Percentiles rank a stretch among this genome's conserved stretches.
phyloP scores from a whole-genome alignment of 164 flowering plant species.

The Akebia trifoliata region DNA sequence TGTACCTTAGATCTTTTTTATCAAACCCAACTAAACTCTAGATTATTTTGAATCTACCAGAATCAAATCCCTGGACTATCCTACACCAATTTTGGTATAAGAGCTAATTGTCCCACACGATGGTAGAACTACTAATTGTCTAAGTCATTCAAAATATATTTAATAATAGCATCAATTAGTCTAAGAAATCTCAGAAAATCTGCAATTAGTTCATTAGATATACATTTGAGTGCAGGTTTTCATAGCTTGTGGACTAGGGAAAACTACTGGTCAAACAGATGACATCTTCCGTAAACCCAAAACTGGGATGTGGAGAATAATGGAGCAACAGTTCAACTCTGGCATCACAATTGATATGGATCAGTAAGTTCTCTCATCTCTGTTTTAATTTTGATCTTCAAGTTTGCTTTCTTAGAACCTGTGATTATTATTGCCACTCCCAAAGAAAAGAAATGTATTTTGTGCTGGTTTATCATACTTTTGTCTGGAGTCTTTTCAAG shows the following conservation, averaged over 20 bases:
- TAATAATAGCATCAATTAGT: too few relatives aligned
- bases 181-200: not conserved
- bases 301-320: slow-evolving; percentile 87
- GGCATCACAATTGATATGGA: slow-evolving; percentile 76
- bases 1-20: too few relatives aligned
- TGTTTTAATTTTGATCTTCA: slow-evolving; percentile 2
- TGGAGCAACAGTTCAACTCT: slow-evolving; percentile 85
- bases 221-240: slow-evolving; percentile 58
- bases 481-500: not conserved
- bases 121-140: too few relatives aligned
- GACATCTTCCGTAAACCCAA: slow-evolving; percentile 85
- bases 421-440: too few relatives aligned
- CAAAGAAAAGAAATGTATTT: not conserved
- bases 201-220: not conserved
- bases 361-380: slow-evolving; percentile 37
- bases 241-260: slow-evolving; percentile 75
- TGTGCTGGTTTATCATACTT: not conserved
- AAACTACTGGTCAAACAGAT: slow-evolving; percentile 33
- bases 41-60: too few relatives aligned
- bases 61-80: too few relatives aligned
- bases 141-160: not conserved
- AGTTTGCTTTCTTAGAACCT: not conserved
- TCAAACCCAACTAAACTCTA: too few relatives aligned
- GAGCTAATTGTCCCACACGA: too few relatives aligned
- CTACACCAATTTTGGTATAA: too few relatives aligned